Base-by-base conservation (phyloP, 805 yeast genomes). In the Metschnikowia borealis region DNA sequence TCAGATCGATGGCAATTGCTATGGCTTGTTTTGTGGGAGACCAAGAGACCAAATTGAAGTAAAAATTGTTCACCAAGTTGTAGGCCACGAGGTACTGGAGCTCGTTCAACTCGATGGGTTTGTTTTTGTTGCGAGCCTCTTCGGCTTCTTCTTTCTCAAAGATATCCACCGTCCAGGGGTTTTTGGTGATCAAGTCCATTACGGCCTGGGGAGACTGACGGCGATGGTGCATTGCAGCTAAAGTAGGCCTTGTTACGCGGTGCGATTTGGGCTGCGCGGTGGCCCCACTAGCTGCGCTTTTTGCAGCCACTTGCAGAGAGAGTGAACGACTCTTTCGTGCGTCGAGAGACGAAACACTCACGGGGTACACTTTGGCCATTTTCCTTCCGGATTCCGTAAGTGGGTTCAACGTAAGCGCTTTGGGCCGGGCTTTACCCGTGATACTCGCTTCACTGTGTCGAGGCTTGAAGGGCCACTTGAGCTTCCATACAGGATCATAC, bases 21-120 rank as follows among this genome's bases (percentile, higher is more conserved):
- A 88, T 68, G 21, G 69, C 70, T 38, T 73, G 74, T 1, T 80
- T 66, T 14, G 57, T 57, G 6, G 61, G 62, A 0, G 90, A 81
- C 96, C 96, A 89, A 5, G 89, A 78, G 0, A 89, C 77, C 48
- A 87, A 69, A 60, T 87, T 87, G 1, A 88, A 77, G 65, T 89
- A 89, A 61, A 83, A 89, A 62, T 89, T 96, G 63, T 87, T 84
- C 53, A 85, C 69, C 47, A 89, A 64, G 2, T 82, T 81, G 45
- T 54, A 54, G 6, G 60, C 54, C 34, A 53, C 55, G 7, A 57
- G 46, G 45, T 57, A 57, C 49, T 55, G 57, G 17, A 54, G 55
- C 47, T 57, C 60, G 32, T 49, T 44, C 54, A 53, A 47, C 10
- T 47, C 51, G 6, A 34, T 41, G 3, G 47, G 47, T 10, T 31